phyloP scores from a whole-genome alignment of 2,329 filamentous ascomycete genomes.

The Didymella segeticola region DNA sequence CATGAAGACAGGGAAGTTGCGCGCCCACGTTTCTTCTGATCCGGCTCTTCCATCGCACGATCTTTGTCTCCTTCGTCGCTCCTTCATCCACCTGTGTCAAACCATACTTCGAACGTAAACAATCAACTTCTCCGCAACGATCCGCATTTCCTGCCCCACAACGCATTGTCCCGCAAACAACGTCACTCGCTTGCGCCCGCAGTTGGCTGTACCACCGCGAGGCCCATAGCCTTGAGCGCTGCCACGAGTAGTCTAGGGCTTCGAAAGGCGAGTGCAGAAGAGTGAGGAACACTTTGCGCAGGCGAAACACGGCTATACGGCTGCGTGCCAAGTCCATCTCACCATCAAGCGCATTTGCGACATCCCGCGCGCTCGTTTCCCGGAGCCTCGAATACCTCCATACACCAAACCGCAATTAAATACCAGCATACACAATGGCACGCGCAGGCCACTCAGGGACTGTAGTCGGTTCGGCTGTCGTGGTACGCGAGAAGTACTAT shows the following conservation, averaged over 20 bases:
- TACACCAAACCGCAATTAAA: background rate
- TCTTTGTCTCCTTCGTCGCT: background rate
- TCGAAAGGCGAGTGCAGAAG: background rate
- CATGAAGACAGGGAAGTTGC: constrained; percentile 5
- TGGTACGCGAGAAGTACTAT: constrained; percentile 62
- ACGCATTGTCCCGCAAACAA: constrained; percentile 14
- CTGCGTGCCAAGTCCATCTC: constrained; percentile 8
- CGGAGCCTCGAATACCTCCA: background rate
- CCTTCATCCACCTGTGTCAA: background rate
- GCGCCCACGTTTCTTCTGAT: background rate
- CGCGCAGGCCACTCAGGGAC: constrained; percentile 42
- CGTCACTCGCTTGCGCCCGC: constrained; percentile 16
- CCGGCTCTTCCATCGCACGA: background rate
- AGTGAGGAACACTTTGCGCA: background rate
- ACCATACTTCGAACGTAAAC: background rate
- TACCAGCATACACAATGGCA: constrained; percentile 39
- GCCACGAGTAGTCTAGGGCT: background rate
- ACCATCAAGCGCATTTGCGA: constrained; percentile 11
- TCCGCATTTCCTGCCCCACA: constrained; percentile 16
- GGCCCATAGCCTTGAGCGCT: background rate
- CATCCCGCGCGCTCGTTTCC: background rate
- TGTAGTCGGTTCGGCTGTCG: constrained; percentile 48
- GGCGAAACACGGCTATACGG: constrained; percentile 10
- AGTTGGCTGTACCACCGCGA: constrained; percentile 1
- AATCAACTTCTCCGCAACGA: constrained; percentile 4